These are phyloP conservation scores for Thermoascus crustaceus DNA, from an alignment of 2,329 filamentous ascomycete genomes.

Conservation along the genomic window DNA sequence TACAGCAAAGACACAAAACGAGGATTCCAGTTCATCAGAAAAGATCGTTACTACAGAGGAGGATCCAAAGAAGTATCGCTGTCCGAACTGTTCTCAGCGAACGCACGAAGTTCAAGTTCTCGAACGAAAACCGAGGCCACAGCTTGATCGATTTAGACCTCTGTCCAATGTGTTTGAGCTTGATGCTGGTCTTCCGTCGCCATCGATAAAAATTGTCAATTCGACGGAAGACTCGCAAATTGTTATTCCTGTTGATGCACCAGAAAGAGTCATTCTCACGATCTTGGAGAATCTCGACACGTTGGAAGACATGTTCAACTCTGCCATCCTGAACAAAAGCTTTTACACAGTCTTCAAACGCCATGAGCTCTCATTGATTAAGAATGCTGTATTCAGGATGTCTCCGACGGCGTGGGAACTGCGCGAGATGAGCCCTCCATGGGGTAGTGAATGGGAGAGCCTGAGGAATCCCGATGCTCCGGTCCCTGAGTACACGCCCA, in stretches of 20 bases:
- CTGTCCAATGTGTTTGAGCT: slow-evolving; percentile 24
- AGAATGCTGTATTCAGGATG: slow-evolving; percentile 43
- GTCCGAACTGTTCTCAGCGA: no score
- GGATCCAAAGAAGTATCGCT: no score
- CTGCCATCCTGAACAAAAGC: slow-evolving; percentile 46
- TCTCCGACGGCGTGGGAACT: slow-evolving; percentile 54
- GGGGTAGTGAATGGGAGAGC: slow-evolving; percentile 33
- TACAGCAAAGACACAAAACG: no score
- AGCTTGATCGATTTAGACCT: background rate
- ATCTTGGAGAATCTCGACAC: slow-evolving; percentile 44
- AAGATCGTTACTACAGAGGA: no score
- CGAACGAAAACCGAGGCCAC: slow-evolving; percentile 1
- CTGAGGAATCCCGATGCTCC: slow-evolving; percentile 39
- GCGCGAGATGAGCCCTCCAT: slow-evolving; percentile 49
- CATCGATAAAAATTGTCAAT: slow-evolving; percentile 6
- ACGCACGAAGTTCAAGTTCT: no score
- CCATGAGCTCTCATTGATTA: slow-evolving; percentile 48
- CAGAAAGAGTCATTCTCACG: slow-evolving; percentile 44
- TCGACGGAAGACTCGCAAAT: slow-evolving; percentile 11
- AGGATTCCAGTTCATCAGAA: no score
- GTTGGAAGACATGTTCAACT: slow-evolving; percentile 48
- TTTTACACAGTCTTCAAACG: slow-evolving; percentile 53
- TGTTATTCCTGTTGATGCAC: slow-evolving; percentile 35
- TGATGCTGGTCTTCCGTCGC: slow-evolving; percentile 18
- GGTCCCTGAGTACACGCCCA: slow-evolving; percentile 46